Base-by-base conservation (phyloP, 139 green algal species). In the Tetradesmus obliquus region DNA sequence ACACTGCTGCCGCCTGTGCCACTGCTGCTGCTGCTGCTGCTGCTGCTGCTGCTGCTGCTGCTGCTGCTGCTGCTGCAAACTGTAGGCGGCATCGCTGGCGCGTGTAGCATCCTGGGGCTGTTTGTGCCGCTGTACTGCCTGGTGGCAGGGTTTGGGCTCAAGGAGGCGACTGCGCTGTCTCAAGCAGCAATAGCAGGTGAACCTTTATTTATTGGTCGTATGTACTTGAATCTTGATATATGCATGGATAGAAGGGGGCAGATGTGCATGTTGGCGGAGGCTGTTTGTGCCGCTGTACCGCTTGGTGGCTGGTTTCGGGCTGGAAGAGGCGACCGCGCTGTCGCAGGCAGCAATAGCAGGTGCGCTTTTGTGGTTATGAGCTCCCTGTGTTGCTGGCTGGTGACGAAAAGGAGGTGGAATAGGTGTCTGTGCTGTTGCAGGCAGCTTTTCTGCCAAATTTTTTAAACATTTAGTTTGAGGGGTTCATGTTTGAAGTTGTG, bases 101-200 rank as follows among this genome's bases (percentile, higher is more conserved):
- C 53, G 1, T 76, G 66, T 19, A 76, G 17, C 5, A 76, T 76
- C 13, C 66, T 76, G 66, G 86, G 71, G 6, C 71, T 90, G 19
- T 71, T 84, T n/a, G 86, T 84, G 71, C 86, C 86, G 1, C 32
- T 89, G 15, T 89, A 82, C 85, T 82, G 66, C 53, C 45, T 82
- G 13, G 66, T 89, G 0, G 66, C 74, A 19, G 85, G 87, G n/a
- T 58, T 74, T 17, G 86, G 22, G 55, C 58, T 96, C 17, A 96
- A 96, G 83, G 92, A 82, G 10, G 32, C 90, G 12, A 95, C 93
- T 32, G 93, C 91, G 1, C 88, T 95, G 17, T 90, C 82, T 3
- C 94, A 96, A 79, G 93, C 93, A 9, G 88, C 91, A 0, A 96
- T 79, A 22, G 32, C 84, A 74, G 84, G 84, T 3, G 58, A 45